Evolutionary conservation across 768 basidiomycete species (phyloP).

Genomic region (Boletus vermiculosoides): DNA sequence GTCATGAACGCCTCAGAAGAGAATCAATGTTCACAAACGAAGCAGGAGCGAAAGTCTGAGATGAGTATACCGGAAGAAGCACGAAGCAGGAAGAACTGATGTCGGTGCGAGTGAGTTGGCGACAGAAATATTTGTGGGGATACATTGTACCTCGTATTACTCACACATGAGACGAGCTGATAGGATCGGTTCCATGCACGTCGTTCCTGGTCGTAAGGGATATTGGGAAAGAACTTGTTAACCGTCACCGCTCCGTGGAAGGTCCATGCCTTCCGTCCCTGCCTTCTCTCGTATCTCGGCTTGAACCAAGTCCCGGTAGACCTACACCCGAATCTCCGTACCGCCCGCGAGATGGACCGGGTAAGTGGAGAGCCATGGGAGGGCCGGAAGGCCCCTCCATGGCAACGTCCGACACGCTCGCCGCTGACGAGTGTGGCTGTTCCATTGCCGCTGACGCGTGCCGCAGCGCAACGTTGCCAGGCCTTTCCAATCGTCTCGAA

Average conservation of each 20-base stretch:
- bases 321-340: slow-evolving; percentile 35
- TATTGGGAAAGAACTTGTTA: slow-evolving; percentile 1
- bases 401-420: slow-evolving; percentile 25
- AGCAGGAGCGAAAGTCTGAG: slow-evolving; percentile 8
- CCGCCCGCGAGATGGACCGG: slow-evolving; percentile 33
- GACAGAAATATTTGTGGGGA: slow-evolving; percentile 5
- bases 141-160: slow-evolving; percentile 7
- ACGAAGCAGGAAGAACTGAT: slow-evolving; percentile 16
- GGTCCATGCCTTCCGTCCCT: slow-evolving; percentile 33
- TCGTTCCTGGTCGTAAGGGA: background rate
- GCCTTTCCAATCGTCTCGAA: slow-evolving; percentile 33
- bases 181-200: slow-evolving; percentile 5
- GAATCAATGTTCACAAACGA: slow-evolving; percentile 5
- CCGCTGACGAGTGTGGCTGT: slow-evolving; percentile 22
- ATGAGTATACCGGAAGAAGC: slow-evolving; percentile 8
- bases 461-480: slow-evolving; percentile 41
- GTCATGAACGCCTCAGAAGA: slow-evolving; percentile 22
- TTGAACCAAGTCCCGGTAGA: slow-evolving; percentile 21
- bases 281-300: slow-evolving; percentile 37
- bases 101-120: slow-evolving; percentile 18
- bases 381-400: slow-evolving; percentile 30
- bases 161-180: slow-evolving; percentile 3
- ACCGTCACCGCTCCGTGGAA: slow-evolving; percentile 26
- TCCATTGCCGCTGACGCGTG: slow-evolving; percentile 30
- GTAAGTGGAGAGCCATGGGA: slow-evolving; percentile 36